These are phyloP conservation scores for Marchantia paleacea DNA, from an alignment of 225 moss, liverwort and hornwort species.

Conservation along the genomic window DNA sequence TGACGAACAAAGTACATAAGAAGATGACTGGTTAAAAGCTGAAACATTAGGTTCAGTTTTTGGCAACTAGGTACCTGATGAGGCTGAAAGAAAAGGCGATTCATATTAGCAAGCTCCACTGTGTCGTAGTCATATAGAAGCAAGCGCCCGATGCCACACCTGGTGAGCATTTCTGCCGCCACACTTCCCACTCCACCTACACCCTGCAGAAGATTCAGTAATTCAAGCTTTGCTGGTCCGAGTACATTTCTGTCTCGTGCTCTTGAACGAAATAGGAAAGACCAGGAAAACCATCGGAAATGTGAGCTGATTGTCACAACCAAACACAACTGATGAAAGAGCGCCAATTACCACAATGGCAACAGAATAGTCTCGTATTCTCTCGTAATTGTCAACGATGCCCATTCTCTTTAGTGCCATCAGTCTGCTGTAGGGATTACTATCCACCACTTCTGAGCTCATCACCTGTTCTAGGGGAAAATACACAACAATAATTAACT, in stretches of 20 bases:
- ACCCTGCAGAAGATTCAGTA: conserved; percentile 49
- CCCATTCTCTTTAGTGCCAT: conserved; percentile 99
- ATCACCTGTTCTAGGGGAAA: conserved; percentile 54
- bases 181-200: conserved; percentile 97
- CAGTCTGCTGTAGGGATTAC: conserved; percentile 96
- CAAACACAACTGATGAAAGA: neutral
- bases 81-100: conserved; percentile 96
- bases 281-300: neutral
- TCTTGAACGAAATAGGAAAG: neutral
- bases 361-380: conserved; percentile 82
- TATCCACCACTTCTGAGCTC: conserved; percentile 97
- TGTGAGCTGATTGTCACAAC: neutral
- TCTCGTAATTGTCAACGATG: conserved; percentile 90
- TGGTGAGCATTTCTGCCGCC: conserved; percentile 98
- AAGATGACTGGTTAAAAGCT: neutral
- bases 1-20: neutral
- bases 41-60: neutral
- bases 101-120: conserved; percentile 99
- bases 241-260: neutral
- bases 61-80: conserved; percentile 56
- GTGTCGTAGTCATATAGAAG: conserved; percentile 97
- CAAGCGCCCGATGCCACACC: conserved; percentile 94
- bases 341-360: conserved; percentile 73
- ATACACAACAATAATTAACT: neutral
- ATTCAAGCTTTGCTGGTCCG: neutral